Evolutionary conservation across 139 green algal species (phyloP), one percentile per base, ranked within the genome.

Genomic region (Chlamydomonas schloesseri): DNA sequence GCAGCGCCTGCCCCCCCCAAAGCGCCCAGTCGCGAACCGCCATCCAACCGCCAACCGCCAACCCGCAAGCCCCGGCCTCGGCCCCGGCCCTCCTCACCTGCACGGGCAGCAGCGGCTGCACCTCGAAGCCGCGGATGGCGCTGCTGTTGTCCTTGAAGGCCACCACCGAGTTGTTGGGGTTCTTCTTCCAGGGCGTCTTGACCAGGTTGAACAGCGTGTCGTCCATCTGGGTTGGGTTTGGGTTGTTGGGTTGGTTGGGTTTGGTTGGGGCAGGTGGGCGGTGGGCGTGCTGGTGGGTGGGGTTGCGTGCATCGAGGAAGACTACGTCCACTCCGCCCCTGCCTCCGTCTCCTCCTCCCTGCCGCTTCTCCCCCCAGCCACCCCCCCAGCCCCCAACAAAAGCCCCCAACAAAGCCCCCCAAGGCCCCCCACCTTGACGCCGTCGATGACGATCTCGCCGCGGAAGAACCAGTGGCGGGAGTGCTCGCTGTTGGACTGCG

Each of bases 141-240:
- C 92, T 97, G 26, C 95, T 99, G 95, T 99, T 99, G 94, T 99
- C 98, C 88, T 99, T 98, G 94, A 99, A 99, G 33, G 94, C 97
- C 34, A 99, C 98, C 28, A 99, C 97, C 24, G 90, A 97, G 95
- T 99, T 99, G 95, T 94, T 94, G 29, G 93, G 93, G 92, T 92
- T 92, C n/a, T 81, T 57, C 82, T 89, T 88, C 86, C 86, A 92
- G 57, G 89, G 89, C 29, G 79, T 75, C 89, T 92, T 92, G 36
- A 92, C 89, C 20, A 92, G 67, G 47, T 92, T 84, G 81, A 92
- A 92, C 55, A 92, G 82, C 36, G 60, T 90, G 82, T 82, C 58
- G 26, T 85, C 64, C 89, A 90, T 92, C 76, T 88, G 79, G 21
- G n/a, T n/a, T n/a, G n/a, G n/a, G n/a, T n/a, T n/a, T n/a, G n/a